Conservation (phyloP, 345 rosid species). For the Ceriops zippeliana region DNA sequence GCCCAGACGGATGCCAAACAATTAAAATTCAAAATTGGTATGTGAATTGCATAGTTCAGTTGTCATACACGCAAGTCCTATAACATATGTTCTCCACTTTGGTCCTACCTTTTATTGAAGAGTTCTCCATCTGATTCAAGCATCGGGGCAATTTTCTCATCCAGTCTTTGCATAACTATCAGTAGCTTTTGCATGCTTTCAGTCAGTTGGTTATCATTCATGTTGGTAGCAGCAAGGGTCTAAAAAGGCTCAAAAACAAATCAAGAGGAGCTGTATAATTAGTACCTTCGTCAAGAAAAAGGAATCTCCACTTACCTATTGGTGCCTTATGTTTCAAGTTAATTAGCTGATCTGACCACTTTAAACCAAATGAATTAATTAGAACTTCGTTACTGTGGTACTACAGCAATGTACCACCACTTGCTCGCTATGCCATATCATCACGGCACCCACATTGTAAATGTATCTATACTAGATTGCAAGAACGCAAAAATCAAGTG, state of each 20-base stretch:
- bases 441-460: neutral
- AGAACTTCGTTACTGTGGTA: too few species aligned
- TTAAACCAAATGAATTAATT: too few species aligned
- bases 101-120: conserved; percentile 70
- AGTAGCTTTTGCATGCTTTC: conserved; percentile 91
- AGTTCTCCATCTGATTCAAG: conserved; percentile 85
- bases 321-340: too few species aligned
- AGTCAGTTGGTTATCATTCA: conserved; percentile 79
- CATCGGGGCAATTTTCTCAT: conserved; percentile 79
- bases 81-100: neutral
- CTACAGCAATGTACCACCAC: too few species aligned
- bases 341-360: too few species aligned
- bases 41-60: too few species aligned
- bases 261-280: neutral
- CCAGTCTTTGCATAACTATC: conserved; percentile 92
- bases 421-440: neutral
- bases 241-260: conserved; percentile 27
- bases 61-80: neutral
- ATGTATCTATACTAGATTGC: neutral
- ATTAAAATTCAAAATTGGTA: neutral
- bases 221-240: conserved; percentile 88
- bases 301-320: neutral
- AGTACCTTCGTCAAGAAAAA: neutral
- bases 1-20: neutral
- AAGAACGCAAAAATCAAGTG: neutral